phyloP scores from a whole-genome alignment of 345 rosid genomes.

The Acer saccharum region DNA sequence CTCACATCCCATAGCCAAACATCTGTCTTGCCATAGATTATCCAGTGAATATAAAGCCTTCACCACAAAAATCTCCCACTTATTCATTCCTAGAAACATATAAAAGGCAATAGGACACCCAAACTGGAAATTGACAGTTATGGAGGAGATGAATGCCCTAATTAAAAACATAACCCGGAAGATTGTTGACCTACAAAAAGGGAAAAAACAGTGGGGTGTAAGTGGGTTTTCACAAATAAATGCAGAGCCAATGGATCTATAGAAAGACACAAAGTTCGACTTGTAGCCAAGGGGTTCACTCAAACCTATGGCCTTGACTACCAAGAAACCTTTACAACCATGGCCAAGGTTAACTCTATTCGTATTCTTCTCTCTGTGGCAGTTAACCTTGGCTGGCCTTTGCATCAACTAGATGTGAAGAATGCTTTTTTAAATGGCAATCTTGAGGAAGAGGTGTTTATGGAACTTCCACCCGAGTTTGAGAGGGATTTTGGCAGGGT shows the following conservation, averaged over 20 bases:
- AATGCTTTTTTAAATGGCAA: too few species aligned
- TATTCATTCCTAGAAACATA: too few species aligned
- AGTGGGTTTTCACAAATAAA: not conserved
- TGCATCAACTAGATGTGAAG: too few species aligned
- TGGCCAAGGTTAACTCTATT: too few species aligned
- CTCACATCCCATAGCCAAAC: not conserved
- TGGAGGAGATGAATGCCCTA: not conserved
- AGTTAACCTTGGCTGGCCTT: too few species aligned
- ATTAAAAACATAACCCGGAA: not conserved
- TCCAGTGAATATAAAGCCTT: not conserved
- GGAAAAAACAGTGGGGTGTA: not conserved
- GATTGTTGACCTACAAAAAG: not conserved
- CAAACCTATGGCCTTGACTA: too few species aligned
- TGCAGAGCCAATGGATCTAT: not conserved
- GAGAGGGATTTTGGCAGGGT: too few species aligned
- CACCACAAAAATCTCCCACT: not conserved
- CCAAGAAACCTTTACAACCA: too few species aligned
- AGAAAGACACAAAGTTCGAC: not conserved
- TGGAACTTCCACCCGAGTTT: too few species aligned
- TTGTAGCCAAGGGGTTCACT: not conserved
- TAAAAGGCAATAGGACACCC: not conserved
- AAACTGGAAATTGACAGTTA: not conserved
- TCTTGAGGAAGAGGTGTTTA: too few species aligned
- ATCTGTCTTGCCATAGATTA: not conserved
- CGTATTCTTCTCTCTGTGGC: too few species aligned